Conservation (phyloP, 1,284 basidiomycete species). For the Puccinia brachypodii region DNA sequence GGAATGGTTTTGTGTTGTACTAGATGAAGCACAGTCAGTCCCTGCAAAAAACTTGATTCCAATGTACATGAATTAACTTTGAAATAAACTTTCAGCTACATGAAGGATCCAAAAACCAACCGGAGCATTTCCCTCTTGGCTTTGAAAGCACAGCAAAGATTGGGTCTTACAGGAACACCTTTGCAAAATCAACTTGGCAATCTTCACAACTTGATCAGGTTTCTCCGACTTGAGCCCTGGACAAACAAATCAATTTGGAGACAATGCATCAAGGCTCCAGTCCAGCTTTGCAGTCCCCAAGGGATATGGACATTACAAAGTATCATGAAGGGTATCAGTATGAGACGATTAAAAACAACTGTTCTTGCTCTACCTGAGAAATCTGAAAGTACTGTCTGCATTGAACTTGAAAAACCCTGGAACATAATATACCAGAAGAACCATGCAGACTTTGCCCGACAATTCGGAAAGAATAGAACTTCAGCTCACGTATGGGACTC, state of each 20-base stretch:
- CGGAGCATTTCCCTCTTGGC: neutral
- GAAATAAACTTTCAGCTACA: neutral
- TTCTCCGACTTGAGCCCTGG: neutral
- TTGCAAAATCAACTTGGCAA: neutral
- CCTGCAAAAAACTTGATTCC: too few relatives aligned
- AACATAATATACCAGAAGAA: neutral
- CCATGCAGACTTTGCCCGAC: neutral
- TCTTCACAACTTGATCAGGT: neutral
- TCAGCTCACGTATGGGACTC: neutral
- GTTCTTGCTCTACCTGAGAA: neutral
- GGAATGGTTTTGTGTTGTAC: too few relatives aligned
- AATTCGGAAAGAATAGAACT: neutral
- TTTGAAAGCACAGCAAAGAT: neutral
- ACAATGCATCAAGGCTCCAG: neutral
- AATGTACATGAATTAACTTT: too few relatives aligned
- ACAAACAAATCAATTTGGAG: neutral
- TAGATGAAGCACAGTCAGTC: too few relatives aligned
- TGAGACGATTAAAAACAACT: too few relatives aligned
- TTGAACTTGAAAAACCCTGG: constrained; percentile 5
- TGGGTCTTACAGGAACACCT: neutral
- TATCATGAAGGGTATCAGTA: neutral
- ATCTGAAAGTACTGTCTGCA: neutral
- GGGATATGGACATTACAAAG: neutral
- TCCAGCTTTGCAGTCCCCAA: neutral
- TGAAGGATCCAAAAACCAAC: neutral